Percentiles rank a stretch among this genome's conserved stretches.
Evolutionary conservation across 768 basidiomycete species (phyloP).

Genomic region (Macrolepiota albuminosa): DNA sequence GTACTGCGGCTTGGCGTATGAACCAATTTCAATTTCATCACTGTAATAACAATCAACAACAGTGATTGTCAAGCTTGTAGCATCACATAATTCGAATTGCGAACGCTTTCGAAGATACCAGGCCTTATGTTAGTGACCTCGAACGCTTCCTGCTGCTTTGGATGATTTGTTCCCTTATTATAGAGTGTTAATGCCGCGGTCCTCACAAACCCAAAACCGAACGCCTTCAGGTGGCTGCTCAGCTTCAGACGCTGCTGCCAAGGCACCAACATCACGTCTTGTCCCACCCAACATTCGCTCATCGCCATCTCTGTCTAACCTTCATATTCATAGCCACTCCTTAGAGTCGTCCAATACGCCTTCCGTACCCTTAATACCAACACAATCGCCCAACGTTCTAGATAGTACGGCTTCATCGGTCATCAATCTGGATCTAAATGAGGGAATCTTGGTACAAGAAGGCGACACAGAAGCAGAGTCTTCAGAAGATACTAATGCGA

Average conservation of each 20-base stretch:
- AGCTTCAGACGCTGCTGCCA: slow-evolving; percentile 12
- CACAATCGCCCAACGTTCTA: slow-evolving; percentile 28
- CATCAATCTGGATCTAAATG: slow-evolving; percentile 58
- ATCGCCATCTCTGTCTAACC: slow-evolving; percentile 50
- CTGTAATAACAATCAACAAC: not conserved
- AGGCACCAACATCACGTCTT: slow-evolving; percentile 48
- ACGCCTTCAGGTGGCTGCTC: slow-evolving; percentile 13
- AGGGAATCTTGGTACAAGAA: slow-evolving; percentile 70
- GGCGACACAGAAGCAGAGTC: slow-evolving; percentile 55
- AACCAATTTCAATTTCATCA: no score
- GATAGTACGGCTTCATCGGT: slow-evolving; percentile 72
- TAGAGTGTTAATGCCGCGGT: slow-evolving; percentile 20
- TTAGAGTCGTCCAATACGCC: slow-evolving; percentile 26
- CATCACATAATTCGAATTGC: not conserved
- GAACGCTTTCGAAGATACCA: not conserved
- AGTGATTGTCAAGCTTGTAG: not conserved
- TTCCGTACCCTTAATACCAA: slow-evolving; percentile 24
- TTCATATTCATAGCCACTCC: slow-evolving; percentile 52
- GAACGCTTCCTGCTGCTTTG: not conserved
- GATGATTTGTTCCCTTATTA: not conserved
- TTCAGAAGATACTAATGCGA: slow-evolving; percentile 47
- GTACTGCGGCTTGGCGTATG: no score
- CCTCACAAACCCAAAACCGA: slow-evolving; percentile 16
- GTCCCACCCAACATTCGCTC: slow-evolving; percentile 48
- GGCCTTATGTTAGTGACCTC: not conserved